Conservation (phyloP, 345 rosid genomes). For the Kernera saxatilis region DNA sequence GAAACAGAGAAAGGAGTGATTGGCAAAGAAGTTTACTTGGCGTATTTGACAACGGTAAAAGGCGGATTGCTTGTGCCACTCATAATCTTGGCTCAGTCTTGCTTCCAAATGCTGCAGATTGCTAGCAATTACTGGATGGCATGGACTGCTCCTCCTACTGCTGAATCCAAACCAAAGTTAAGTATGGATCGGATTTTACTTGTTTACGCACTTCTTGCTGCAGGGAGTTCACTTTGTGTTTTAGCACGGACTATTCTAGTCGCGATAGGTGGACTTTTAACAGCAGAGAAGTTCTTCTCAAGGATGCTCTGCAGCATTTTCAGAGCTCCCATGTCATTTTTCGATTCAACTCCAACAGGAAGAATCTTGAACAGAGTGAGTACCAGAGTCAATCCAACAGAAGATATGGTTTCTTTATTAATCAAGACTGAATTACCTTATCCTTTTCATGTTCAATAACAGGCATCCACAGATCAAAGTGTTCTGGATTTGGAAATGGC, state of each 20-base stretch:
- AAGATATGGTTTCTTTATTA: background rate
- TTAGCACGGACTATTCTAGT: conserved; percentile 61
- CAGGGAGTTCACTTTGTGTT: conserved; percentile 67
- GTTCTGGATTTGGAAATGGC: conserved; percentile 87
- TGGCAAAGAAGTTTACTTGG: conserved; percentile 80
- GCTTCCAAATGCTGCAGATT: conserved; percentile 73
- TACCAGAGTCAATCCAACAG: background rate
- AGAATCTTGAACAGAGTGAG: conserved; percentile 91
- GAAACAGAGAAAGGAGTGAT: conserved; percentile 88
- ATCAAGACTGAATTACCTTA: background rate
- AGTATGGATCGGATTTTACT: conserved; percentile 57
- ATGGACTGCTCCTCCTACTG: conserved; percentile 75
- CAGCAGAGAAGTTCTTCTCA: conserved; percentile 72
- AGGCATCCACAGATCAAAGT: conserved; percentile 93
- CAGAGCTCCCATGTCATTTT: conserved; percentile 89
- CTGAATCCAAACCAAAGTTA: conserved; percentile 41
- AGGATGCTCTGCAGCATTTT: conserved; percentile 68
- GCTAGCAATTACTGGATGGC: conserved; percentile 98
- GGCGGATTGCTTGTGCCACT: conserved; percentile 70
- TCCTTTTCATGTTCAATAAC: conserved; percentile 15
- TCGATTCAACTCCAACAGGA: conserved; percentile 93
- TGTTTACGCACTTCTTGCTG: conserved; percentile 61
- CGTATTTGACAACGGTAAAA: conserved; percentile 64
- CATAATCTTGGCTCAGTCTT: conserved; percentile 78
- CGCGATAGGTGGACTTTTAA: conserved; percentile 62